These are phyloP conservation scores for Coemansia linderi DNA, from an alignment of 371 early-diverging fungal genomes.

Conservation along the genomic window DNA sequence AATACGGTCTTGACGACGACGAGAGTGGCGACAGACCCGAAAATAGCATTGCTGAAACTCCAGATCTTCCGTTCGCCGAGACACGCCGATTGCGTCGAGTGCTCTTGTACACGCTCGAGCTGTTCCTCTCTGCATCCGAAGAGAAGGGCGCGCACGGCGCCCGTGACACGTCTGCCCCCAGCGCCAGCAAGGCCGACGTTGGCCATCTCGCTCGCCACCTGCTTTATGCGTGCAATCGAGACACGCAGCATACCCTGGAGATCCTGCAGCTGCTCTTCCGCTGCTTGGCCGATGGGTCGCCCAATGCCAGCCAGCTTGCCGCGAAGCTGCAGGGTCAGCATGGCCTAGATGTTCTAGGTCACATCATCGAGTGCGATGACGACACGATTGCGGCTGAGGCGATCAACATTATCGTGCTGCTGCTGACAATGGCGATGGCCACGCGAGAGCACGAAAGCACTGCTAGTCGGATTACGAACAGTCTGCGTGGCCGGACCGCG, in stretches of 20 bases:
- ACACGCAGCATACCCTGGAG: slow-evolving; percentile 44
- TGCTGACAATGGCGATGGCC: slow-evolving; percentile 29
- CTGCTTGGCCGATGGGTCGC: slow-evolving; percentile 45
- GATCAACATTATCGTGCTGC: slow-evolving; percentile 39
- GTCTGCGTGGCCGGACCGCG: slow-evolving; percentile 25
- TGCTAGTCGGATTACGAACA: slow-evolving; percentile 44
- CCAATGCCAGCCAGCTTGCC: slow-evolving; percentile 32
- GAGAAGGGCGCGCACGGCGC: slow-evolving; percentile 5
- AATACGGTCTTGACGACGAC: not conserved
- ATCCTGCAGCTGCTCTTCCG: slow-evolving; percentile 44
- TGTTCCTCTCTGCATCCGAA: slow-evolving; percentile 30
- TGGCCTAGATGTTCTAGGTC: slow-evolving; percentile 37
- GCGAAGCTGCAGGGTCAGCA: slow-evolving; percentile 22
- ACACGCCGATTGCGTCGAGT: slow-evolving; percentile 24
- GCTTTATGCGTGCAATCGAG: slow-evolving; percentile 46
- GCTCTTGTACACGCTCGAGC: slow-evolving; percentile 35
- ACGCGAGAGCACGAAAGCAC: slow-evolving; percentile 25
- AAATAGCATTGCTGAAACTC: slow-evolving; percentile 18
- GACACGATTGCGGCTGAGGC: slow-evolving; percentile 43
- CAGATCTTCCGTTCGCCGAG: slow-evolving; percentile 17
- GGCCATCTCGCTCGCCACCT: slow-evolving; percentile 34
- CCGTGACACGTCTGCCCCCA: slow-evolving; percentile 5
- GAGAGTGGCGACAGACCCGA: slow-evolving; percentile 6
- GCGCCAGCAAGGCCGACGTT: slow-evolving; percentile 22
- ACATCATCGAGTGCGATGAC: slow-evolving; percentile 50